Base-by-base conservation (phyloP, 306 rosid genomes). In the Quercus berberidifolia region DNA sequence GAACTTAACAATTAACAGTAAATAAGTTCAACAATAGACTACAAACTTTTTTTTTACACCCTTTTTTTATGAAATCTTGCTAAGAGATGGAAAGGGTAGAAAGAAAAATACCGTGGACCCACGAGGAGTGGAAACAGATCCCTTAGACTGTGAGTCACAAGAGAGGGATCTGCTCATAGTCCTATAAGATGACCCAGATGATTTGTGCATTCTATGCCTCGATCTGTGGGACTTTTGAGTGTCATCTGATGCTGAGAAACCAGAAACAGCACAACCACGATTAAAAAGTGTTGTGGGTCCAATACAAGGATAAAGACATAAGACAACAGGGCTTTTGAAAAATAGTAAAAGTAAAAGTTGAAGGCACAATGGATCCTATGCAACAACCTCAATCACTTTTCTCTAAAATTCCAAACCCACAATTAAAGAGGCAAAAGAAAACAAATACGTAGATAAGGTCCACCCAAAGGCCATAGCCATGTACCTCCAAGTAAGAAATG, bases 171-270 rank as follows among this genome's bases (percentile, higher is more conserved):
- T 90, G 90, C 97, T 90, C 86, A 88, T 83, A 54, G 91, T 89
- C 92, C 87, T 92, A 86, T 91, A 92, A 80, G 93, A 92, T 84
- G 96, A 95, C 78, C 94, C 98, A 75, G 88, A 90, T 84, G 96
- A 88, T 81, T 92, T 93, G 71, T 91, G 94, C 80, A 87, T 84
- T 83, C 97, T 93, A 60, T 88, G 93, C 92, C 99, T 89, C 88
- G 98, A 89, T 87, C 90, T 92, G 81, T 92, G 94, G 80, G 92
- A 89, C 87, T 91, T 95, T 76, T 86, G 97, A 64, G 96, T 90
- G 84, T 93, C 98, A 85, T 91, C 97, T 19, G 97, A 95, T 83
- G 93, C 99, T 95, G 88, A 62, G 46, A 86, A 74, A 82, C 80
- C 59, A 79, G 74, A 76, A 57, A 83, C 6, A 78, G 81, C 31